phyloP scores from a whole-genome alignment of 2,329 filamentous ascomycete genomes.

The Phyllosticta capitalensis region DNA sequence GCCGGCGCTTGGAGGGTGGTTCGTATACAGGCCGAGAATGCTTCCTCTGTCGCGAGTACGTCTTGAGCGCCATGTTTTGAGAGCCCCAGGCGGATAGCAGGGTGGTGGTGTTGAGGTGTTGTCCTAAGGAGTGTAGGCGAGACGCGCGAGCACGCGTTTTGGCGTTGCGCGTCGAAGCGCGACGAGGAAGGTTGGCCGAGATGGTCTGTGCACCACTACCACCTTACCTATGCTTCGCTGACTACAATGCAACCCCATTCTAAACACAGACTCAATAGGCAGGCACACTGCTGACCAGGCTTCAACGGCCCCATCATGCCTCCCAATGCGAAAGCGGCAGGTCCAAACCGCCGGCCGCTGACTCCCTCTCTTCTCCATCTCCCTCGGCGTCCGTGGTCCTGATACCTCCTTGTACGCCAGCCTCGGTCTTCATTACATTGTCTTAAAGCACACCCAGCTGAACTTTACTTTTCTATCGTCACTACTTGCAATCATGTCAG shows the following conservation, averaged over 20 bases:
- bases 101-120: background rate
- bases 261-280: too few relatives aligned
- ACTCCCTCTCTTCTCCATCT: too few relatives aligned
- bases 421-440: too few relatives aligned
- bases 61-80: slow-evolving; percentile 16
- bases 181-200: background rate
- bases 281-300: too few relatives aligned
- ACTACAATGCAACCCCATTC: background rate
- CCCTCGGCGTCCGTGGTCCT: too few relatives aligned
- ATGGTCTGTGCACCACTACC: background rate
- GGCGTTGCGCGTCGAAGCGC: slow-evolving; percentile 17
- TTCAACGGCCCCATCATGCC: too few relatives aligned
- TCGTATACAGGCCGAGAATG: slow-evolving; percentile 22
- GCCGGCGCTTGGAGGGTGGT: slow-evolving; percentile 27
- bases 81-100: background rate
- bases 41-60: slow-evolving; percentile 28
- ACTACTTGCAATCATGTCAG: too few relatives aligned
- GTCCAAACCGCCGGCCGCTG: too few relatives aligned
- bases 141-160: slow-evolving; percentile 9
- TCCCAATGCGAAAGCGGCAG: too few relatives aligned
- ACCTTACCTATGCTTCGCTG: background rate
- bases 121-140: slow-evolving; percentile 10
- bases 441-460: too few relatives aligned
- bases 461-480: too few relatives aligned
- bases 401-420: too few relatives aligned